Conservation (phyloP, 352 stramenopile species). For the Phytophthora pluvialis region DNA sequence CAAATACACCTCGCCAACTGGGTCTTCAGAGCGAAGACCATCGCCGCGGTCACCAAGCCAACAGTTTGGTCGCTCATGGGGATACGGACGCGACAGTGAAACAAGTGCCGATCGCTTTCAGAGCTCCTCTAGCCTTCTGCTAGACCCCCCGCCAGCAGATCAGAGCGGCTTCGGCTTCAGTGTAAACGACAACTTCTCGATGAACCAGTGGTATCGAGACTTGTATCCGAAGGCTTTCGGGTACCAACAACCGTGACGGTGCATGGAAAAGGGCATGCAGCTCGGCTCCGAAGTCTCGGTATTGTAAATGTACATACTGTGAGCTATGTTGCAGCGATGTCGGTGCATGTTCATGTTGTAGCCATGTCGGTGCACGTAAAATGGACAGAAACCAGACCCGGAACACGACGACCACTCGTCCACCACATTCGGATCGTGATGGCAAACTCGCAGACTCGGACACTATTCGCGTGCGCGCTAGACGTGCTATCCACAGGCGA, state of each 20-base stretch:
- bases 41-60: constrained; percentile 19
- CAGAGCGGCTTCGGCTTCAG: constrained; percentile 31
- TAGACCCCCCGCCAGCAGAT: constrained; percentile 3
- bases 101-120: constrained; percentile 3
- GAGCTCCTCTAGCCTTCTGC: constrained; percentile 4
- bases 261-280: neutral
- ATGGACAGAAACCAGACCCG: constrained; percentile 9
- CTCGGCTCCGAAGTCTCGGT: neutral
- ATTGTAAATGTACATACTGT: neutral
- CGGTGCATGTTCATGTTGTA: neutral
- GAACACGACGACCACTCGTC: constrained; percentile 14
- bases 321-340: constrained; percentile 7
- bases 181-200: constrained; percentile 42
- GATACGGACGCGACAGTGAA: constrained; percentile 5
- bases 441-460: constrained; percentile 18
- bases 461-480: constrained; percentile 51
- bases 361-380: constrained; percentile 2
- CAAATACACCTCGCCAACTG: neutral
- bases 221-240: constrained; percentile 31
- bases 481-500: constrained; percentile 49
- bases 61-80: constrained; percentile 10
- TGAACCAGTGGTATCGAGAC: constrained; percentile 39
- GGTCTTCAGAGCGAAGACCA: neutral
- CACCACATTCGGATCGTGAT: constrained; percentile 13
- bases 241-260: constrained; percentile 9